Evolutionary conservation across 345 rosid genomes (phyloP).

Genomic region (Pistacia atlantica): DNA sequence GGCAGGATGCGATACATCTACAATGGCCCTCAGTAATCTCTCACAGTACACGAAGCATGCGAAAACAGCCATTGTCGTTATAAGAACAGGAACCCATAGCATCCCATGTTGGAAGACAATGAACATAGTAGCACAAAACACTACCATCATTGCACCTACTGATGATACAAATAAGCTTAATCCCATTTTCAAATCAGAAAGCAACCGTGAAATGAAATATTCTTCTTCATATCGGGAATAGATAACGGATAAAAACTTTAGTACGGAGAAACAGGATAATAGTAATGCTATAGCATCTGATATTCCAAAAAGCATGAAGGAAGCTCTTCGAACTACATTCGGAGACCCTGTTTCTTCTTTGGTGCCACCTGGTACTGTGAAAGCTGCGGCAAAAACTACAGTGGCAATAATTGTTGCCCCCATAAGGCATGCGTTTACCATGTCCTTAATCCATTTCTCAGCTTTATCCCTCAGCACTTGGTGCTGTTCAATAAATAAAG

Average conservation of each 20-base stretch:
- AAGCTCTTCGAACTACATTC: not conserved
- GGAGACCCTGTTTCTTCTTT: not conserved
- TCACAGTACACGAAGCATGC: not conserved
- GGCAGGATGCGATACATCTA: no score
- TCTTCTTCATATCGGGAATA: not conserved
- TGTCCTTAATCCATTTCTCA: no score
- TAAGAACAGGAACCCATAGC: not conserved
- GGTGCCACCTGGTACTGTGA: slow-evolving; percentile 13
- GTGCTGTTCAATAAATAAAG: no score
- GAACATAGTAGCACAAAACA: not conserved
- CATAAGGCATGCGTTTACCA: no score
- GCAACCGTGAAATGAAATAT: not conserved
- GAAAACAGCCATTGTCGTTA: not conserved
- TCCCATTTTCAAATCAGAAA: not conserved
- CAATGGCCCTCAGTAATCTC: no score
- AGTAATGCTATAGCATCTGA: not conserved
- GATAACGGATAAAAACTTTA: slow-evolving; percentile 2
- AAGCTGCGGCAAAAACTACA: not conserved
- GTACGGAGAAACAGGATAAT: not conserved
- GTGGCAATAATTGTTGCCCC: not conserved
- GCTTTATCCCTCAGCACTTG: no score
- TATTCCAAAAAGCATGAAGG: not conserved
- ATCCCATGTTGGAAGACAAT: not conserved
- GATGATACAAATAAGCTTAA: not conserved
- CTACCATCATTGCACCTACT: not conserved